Conservation (phyloP, 371 early-diverging fungal species). For the Mucor mucedo region DNA sequence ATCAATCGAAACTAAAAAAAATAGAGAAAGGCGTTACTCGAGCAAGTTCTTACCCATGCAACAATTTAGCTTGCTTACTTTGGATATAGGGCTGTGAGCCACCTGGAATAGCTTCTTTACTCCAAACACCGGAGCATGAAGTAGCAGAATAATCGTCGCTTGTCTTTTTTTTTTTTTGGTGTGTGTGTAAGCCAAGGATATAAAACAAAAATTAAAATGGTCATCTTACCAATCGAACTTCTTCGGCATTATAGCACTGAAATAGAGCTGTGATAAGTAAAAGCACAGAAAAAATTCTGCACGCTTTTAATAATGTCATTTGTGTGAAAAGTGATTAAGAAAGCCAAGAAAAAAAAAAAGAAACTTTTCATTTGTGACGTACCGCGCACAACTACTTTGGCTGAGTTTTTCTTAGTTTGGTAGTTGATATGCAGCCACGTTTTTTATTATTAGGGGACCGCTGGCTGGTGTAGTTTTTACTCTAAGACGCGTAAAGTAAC, state of each 20-base stretch:
- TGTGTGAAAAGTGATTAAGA: not conserved
- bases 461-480: no score
- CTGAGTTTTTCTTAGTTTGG: no score
- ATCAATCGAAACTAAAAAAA: slow-evolving; percentile 51
- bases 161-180: slow-evolving; percentile 35
- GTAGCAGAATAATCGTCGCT: slow-evolving; percentile 51
- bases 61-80: slow-evolving; percentile 33
- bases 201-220: not conserved
- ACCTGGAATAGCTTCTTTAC: slow-evolving; percentile 50
- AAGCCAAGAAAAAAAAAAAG: no score
- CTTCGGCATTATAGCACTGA: slow-evolving; percentile 12
- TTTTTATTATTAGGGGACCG: no score
- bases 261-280: slow-evolving; percentile 9
- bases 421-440: no score
- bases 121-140: slow-evolving; percentile 57
- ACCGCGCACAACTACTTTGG: slow-evolving; percentile 13
- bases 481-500: no score
- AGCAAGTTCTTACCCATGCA: not conserved
- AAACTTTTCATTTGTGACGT: no score
- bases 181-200: not conserved
- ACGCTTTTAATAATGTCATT: slow-evolving; percentile 7
- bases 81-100: slow-evolving; percentile 49
- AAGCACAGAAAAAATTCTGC: slow-evolving; percentile 1
- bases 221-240: slow-evolving; percentile 19
- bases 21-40: not conserved